Conservation (phyloP, 257 asterid species). For the Capsicum pubescens region DNA sequence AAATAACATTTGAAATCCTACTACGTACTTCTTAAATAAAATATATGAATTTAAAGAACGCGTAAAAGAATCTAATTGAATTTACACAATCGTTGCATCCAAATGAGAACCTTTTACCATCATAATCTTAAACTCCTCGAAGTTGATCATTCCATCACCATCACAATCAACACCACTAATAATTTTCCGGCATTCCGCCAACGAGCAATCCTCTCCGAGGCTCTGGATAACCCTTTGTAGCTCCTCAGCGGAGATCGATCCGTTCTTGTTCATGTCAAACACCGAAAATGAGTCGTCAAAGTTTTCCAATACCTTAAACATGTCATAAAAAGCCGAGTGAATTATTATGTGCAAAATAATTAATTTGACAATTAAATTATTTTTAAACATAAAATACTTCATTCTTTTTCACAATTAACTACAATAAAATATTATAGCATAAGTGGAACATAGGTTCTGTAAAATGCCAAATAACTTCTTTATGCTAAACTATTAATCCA, state of each 20-base stretch:
- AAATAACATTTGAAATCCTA: not conserved
- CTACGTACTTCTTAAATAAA: not conserved
- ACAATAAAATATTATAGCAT: not conserved
- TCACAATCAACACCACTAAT: constrained; percentile 76
- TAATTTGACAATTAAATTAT: too few species aligned
- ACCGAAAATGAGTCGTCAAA: constrained; percentile 73
- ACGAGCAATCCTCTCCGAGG: constrained; percentile 80
- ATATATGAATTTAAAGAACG: not conserved
- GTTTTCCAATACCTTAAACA: constrained; percentile 44
- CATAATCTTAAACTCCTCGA: constrained; percentile 90
- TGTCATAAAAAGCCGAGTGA: not conserved
- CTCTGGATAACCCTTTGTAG: constrained; percentile 66
- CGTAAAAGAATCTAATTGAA: not conserved
- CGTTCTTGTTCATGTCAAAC: constrained; percentile 73
- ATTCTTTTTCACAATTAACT: too few species aligned
- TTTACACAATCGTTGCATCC: constrained; percentile 26
- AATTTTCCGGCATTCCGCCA: constrained; percentile 81
- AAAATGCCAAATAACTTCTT: not conserved
- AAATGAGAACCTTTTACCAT: constrained; percentile 70
- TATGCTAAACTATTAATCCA: not conserved
- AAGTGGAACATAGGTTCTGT: too few species aligned
- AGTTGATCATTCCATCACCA: constrained; percentile 74
- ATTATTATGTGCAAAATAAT: too few species aligned
- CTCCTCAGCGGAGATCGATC: constrained; percentile 72
- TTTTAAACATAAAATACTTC: too few species aligned